Evolutionary conservation across 2,329 filamentous ascomycete genomes (phyloP), one percentile per base, ranked within the genome.

Genomic region (Leptographium radiaticola): DNA sequence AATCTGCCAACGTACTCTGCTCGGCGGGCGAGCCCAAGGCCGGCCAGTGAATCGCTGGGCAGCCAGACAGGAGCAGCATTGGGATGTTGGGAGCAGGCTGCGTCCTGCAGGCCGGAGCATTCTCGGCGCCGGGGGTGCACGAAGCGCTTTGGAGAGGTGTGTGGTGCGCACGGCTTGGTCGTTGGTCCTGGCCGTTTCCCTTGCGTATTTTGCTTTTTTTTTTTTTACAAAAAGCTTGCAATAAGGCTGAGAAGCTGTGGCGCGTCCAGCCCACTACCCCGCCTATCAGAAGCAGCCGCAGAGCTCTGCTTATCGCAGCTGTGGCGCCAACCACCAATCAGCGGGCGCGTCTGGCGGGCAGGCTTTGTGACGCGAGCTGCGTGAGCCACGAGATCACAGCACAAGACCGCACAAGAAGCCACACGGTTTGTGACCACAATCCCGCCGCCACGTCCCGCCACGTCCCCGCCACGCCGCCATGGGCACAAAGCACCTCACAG

Each of bases 401-500:
- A 25, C 25, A 25, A 25, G 25, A 25, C 25, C 25, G 25, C 25
- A 25, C 25, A 25, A 25, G 25, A 2, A 25, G 25, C 25, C 25
- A 25, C 25, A 25, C 25, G 25, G 25, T 25, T 25, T 25, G 25
- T 5, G 3, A 25, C 25, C 25, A 25, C 25, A 25, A 25, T 25
- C 25, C 25, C 3, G 3, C 25, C 25, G 25, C 25, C 25, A 25
- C 25, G 25, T 25, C 25, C 25, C 25, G 25, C 25, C 25, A 25
- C 25, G 25, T 11, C 43, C 40, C 16, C 20, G 42, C 15, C 15
- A 42, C 15, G 18, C 43, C n/a, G 31, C 39, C 43, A 56, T 59
- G 57, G 58, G 58, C 52, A 60, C 59, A 8, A 60, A 60, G 25
- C 59, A 60, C 43, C 58, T 60, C n/a, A 60, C 59, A 6, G 56